phyloP scores from a whole-genome alignment of 164 flowering plant species.

The Aristolochia californica region DNA sequence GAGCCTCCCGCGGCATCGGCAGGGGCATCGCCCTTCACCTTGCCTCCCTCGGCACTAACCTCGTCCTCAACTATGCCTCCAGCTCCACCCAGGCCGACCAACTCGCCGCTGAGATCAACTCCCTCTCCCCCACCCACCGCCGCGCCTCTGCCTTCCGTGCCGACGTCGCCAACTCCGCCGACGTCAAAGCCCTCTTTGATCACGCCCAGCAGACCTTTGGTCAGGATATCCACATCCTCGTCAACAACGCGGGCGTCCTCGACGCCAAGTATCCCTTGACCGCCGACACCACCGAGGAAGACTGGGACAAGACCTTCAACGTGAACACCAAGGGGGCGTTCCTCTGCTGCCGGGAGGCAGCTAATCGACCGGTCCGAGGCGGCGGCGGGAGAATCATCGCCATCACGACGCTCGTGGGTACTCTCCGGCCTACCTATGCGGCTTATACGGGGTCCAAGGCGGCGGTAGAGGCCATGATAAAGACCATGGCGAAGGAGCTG shows the following conservation, averaged over 20 bases:
- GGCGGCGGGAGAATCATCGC: conserved; percentile 48
- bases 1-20: conserved; percentile 54
- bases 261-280: conserved; percentile 35
- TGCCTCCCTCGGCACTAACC: conserved; percentile 37
- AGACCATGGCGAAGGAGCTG: conserved; percentile 54
- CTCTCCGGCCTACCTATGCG: conserved; percentile 21
- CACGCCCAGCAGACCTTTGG: conserved; percentile 30
- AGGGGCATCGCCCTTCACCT: conserved; percentile 31
- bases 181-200: conserved; percentile 47
- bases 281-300: conserved; percentile 27
- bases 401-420: conserved; percentile 29
- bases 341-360: conserved; percentile 42
- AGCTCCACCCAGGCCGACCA: conserved; percentile 20
- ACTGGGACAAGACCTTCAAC: conserved; percentile 36
- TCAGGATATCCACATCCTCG: conserved; percentile 33
- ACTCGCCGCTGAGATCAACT: conserved; percentile 8
- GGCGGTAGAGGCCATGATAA: conserved; percentile 55
- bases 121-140: neutral
- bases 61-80: conserved; percentile 36
- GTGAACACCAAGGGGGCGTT: conserved; percentile 44
- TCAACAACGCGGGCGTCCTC: conserved; percentile 45
- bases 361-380: conserved; percentile 34
- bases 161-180: conserved; percentile 38
- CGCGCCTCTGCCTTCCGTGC: conserved; percentile 42
- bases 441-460: conserved; percentile 53